A percentile compares a stretch with the other conserved stretches of the same genome.
Evolutionary conservation across 139 green algal genomes (phyloP).

Genomic region (Chlorella sp.): DNA sequence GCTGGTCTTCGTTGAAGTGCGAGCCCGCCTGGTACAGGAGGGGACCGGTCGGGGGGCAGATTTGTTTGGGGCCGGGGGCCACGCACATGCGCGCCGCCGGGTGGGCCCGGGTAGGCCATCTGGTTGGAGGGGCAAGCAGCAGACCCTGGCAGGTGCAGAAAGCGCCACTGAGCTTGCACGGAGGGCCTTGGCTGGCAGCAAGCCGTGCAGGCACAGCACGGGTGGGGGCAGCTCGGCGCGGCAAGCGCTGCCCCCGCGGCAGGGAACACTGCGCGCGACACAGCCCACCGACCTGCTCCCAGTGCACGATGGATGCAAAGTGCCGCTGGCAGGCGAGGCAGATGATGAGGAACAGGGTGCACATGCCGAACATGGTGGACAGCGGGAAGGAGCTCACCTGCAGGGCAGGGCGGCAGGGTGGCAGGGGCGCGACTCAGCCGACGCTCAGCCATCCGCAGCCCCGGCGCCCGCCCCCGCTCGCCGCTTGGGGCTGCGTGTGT

Average conservation of each 20-base stretch:
- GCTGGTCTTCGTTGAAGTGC: slow-evolving; percentile 10
- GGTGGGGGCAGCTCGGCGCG: no score
- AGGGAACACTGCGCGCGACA: no score
- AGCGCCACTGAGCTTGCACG: no score
- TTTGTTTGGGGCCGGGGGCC: not conserved
- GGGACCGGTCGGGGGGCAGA: not conserved
- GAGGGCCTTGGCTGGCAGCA: no score
- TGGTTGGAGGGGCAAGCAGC: no score
- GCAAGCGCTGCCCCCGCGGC: no score
- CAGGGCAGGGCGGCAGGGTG: not conserved
- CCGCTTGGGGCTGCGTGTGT: not conserved
- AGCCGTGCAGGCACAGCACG: no score
- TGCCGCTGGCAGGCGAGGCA: slow-evolving; percentile 61
- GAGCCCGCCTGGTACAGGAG: not conserved
- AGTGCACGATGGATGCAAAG: slow-evolving; percentile 45
- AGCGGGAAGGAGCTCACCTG: slow-evolving; percentile 90
- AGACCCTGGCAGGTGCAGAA: no score
- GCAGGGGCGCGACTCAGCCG: not conserved
- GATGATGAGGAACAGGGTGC: slow-evolving; percentile 84
- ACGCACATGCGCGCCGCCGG: not conserved
- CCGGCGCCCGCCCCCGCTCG: no score
- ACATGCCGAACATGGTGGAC: slow-evolving; percentile 95
- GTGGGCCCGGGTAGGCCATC: no score
- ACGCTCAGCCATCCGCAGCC: no score
- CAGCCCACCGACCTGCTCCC: slow-evolving; percentile 23